Evolutionary conservation across 75 land plant genomes (phyloP), one percentile per base, ranked within the genome.

Genomic region (Picea glauca): DNA sequence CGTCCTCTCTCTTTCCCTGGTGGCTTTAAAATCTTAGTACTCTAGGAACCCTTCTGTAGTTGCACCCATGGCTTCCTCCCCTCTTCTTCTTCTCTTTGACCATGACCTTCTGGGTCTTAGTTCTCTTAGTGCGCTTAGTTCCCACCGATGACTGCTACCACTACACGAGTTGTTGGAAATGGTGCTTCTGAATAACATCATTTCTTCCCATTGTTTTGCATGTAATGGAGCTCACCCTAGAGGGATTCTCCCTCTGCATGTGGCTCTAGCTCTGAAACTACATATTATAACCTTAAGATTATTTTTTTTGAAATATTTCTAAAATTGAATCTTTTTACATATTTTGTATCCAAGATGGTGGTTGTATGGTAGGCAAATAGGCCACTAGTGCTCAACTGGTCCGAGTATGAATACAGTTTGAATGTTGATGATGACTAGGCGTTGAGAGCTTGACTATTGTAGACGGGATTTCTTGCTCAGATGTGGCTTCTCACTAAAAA

Each of bases 141-240:
- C 65, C 6, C 26, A 5, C 26, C 26, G 11, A 62, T 15, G 0
- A 56, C 33, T 73, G 3, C 21, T 13, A 13, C 14, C 21, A 20
- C 35, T 8, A 8, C n/a, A 62, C 5, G 17, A 23, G 26, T 7
- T 62, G 23, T 5, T n/a, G 65, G 0, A n/a, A 2, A 23, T 74
- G 58, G 35, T 74, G 76, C 1, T 43, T 43, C 13, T 1, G 1
- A 32, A 11, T 77, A 80, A 33, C 77, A 32, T 77, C 77, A 75
- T 13, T 60, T 0, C 43, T 60, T 64, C 50, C 66, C 63, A 63
- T 91, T 90, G 3, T 75, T 82, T 2, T 90, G 62, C 50, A 75
- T 81, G 80, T 90, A 91, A 14, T 90, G 88, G 38, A 87, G 76
- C 72, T 89, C 78, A 32, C 89, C 94, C 2, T 92, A 90, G 58